Evolutionary conservation across 768 basidiomycete species (phyloP).

Genomic region (Chalciporus sphaerocephalus): DNA sequence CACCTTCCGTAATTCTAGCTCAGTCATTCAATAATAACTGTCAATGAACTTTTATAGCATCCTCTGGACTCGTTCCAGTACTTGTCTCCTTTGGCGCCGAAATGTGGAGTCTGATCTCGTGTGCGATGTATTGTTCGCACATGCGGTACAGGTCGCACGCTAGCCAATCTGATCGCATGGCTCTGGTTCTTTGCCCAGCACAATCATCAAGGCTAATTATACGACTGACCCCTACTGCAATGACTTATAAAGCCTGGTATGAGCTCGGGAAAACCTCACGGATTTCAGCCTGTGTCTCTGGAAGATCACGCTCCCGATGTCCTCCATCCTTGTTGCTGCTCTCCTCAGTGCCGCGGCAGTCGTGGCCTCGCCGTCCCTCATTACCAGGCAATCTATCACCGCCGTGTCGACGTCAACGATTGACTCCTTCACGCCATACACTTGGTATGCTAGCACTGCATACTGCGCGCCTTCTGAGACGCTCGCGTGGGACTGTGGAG

Average conservation of each 20-base stretch:
- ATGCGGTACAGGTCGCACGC: not conserved
- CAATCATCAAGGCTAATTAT: conserved; percentile 10
- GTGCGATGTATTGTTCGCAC: not conserved
- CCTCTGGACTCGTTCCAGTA: too few relatives aligned
- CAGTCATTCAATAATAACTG: too few relatives aligned
- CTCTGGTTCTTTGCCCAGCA: not conserved
- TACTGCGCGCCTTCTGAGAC: conserved; percentile 44
- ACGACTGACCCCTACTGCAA: not conserved
- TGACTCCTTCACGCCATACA: conserved; percentile 42
- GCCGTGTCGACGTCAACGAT: conserved; percentile 40
- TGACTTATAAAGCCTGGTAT: conserved; percentile 1
- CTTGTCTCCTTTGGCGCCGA: not conserved
- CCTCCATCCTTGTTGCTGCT: conserved; percentile 10
- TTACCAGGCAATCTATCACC: conserved; percentile 36
- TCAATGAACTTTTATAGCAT: too few relatives aligned
- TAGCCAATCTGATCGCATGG: conserved; percentile 9
- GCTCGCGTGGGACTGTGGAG: conserved; percentile 53
- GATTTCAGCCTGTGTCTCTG: not conserved
- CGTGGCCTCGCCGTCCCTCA: conserved; percentile 24
- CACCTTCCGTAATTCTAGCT: too few relatives aligned
- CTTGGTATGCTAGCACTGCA: conserved; percentile 47
- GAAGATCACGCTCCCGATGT: conserved; percentile 11
- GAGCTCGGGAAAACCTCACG: not conserved
- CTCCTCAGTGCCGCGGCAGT: conserved; percentile 15
- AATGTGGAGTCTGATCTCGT: not conserved